These are phyloP conservation scores for Azolla pinnata DNA, from an alignment of 75 land plant species.

Conservation along the genomic window DNA sequence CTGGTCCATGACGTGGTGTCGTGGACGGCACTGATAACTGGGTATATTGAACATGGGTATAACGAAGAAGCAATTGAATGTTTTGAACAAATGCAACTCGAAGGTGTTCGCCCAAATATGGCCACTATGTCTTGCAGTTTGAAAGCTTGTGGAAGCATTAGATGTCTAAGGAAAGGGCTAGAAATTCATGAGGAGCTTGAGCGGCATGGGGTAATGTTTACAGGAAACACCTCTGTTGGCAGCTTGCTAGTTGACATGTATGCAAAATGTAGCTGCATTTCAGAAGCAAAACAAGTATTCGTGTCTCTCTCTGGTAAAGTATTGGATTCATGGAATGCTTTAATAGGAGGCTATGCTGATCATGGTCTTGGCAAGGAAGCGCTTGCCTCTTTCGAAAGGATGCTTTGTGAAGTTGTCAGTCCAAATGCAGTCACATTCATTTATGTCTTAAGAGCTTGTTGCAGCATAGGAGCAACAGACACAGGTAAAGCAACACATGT, in stretches of 20 bases:
- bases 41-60: no score
- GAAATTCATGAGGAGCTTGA: conserved; percentile 1
- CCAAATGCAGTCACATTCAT: conserved; percentile 27
- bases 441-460: conserved; percentile 37
- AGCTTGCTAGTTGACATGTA: conserved; percentile 40
- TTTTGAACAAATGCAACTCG: no score
- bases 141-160: neutral
- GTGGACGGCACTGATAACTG: no score
- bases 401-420: conserved; percentile 15
- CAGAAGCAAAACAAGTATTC: conserved; percentile 25
- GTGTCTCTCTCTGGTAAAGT: conserved; percentile 30
- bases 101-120: no score
- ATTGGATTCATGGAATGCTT: conserved; percentile 38
- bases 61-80: no score
- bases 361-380: conserved; percentile 24
- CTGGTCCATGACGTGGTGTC: no score
- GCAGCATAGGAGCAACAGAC: conserved; percentile 8
- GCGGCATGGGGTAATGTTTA: conserved; percentile 15
- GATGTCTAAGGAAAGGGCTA: conserved; percentile 1
- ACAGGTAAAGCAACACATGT: conserved; percentile 49
- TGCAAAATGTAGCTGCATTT: conserved; percentile 16
- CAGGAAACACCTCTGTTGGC: conserved; percentile 28
- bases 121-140: no score
- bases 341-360: conserved; percentile 34
- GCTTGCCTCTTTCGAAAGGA: conserved; percentile 15